These are phyloP conservation scores for Mortierella sp. DNA, from an alignment of 371 early-diverging fungal genomes.

Conservation along the genomic window DNA sequence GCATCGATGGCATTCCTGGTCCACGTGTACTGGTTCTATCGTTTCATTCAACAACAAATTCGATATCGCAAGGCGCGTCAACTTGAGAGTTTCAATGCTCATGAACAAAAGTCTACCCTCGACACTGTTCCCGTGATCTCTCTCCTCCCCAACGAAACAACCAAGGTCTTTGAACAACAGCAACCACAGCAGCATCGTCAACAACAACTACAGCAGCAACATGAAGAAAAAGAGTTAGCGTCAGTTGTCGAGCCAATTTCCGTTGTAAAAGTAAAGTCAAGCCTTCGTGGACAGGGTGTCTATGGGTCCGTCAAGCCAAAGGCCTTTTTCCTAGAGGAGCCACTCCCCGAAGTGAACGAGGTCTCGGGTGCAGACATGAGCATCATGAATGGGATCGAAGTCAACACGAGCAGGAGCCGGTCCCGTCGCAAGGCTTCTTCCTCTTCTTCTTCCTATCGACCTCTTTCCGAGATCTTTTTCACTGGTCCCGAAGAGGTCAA, in stretches of 20 bases:
- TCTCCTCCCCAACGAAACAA: too few species aligned
- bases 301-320: too few species aligned
- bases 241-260: too few species aligned
- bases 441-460: not conserved
- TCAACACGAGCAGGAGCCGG: slow-evolving; percentile 21
- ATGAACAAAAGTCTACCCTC: not conserved
- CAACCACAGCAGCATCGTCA: too few species aligned
- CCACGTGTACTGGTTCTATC: slow-evolving; percentile 44
- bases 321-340: too few species aligned
- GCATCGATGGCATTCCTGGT: slow-evolving; percentile 24
- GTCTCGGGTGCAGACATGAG: not conserved
- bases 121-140: not conserved
- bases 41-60: slow-evolving; percentile 44
- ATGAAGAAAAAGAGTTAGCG: too few species aligned
- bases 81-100: not conserved
- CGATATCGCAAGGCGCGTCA: slow-evolving; percentile 23
- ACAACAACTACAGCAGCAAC: too few species aligned
- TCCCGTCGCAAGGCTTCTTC: slow-evolving; percentile 1
- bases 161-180: too few species aligned
- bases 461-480: not conserved
- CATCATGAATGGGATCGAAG: slow-evolving; percentile 7
- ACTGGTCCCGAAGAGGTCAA: not conserved
- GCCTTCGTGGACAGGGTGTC: too few species aligned
- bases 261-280: too few species aligned
- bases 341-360: too few species aligned